Base-by-base conservation (phyloP, 2,329 filamentous ascomycete genomes). In the Cladophialophora psammophila region DNA sequence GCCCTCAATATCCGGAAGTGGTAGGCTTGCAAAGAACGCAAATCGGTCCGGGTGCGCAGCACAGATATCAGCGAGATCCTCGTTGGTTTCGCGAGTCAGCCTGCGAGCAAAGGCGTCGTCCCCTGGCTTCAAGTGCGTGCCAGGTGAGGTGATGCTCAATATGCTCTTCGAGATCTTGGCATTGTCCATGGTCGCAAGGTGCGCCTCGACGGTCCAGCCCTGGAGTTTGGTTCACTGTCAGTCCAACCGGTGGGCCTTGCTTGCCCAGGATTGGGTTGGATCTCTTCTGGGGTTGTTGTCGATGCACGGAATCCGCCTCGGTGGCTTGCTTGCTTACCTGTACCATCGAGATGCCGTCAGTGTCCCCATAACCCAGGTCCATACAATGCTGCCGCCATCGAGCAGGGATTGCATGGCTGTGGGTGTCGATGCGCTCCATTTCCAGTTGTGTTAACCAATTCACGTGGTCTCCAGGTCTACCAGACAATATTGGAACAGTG, bases 111-210 rank as follows among this genome's bases (percentile, higher is more conserved):
- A 60, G 45, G 76, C 68, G 65, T 84, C 75, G 0, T 79, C 75
- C 0, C 75, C 74, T 15, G 36, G 31, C 7, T 18, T 35, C 12
- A 87, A 76, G 65, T 84, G 75, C 0, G 81, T 84, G 7, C 85
- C 85, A 0, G 85, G 86, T 0, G 82, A 82, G 2, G 81, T 84
- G 72, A 87, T 83, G 71, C 82, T 85, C 7, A 88, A 74, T 38
- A 87, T 82, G 13, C 83, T 83, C 70, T 81, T 84, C 5, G 74
- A 72, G 66, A 88, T 84, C 66, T 80, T 79, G 63, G 79, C 72
- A 1, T 76, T 72, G 52, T 80, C 70, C 85, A 87, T 87, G 66
- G 86, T 75, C 0, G 75, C 73, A 1, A 87, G 76, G 67, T 87
- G 84, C 13, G 72, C 69, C 64, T 80, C 76, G 8, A 74, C 65